Percentiles rank a stretch among this genome's conserved stretches.
Evolutionary conservation across 2,329 filamentous ascomycete species (phyloP).

Genomic region (Ophiocordyceps camponoti-rufipedis): DNA sequence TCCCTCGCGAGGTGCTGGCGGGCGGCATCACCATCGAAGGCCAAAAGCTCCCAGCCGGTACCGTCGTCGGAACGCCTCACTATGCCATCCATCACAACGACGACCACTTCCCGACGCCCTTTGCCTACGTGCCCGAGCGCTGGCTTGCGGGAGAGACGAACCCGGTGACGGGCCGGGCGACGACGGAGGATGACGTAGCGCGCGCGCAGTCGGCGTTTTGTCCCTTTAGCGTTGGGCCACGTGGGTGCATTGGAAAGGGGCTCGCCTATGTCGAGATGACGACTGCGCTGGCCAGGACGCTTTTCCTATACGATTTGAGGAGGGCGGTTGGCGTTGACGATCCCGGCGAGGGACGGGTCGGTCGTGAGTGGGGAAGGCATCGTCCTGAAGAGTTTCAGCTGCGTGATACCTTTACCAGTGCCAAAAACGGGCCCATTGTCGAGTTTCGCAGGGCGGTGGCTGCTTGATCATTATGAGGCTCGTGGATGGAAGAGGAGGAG

Average conservation of each 20-base stretch:
- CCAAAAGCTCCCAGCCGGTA: conserved; percentile 35
- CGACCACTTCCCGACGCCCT: conserved; percentile 41
- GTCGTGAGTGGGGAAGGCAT: conserved; percentile 34
- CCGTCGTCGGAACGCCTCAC: conserved; percentile 44
- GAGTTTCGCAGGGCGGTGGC: conserved; percentile 28
- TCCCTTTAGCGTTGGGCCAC: conserved; percentile 51
- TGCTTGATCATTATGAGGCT: not conserved
- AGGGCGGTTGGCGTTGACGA: conserved; percentile 28
- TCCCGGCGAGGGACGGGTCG: conserved; percentile 30
- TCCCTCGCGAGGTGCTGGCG: conserved; percentile 38
- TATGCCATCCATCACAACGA: conserved; percentile 53
- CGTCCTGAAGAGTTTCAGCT: conserved; percentile 47
- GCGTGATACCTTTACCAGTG: conserved; percentile 53
- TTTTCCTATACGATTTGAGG: conserved; percentile 44
- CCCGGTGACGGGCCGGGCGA: conserved; percentile 15
- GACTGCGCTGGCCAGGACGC: conserved; percentile 38
- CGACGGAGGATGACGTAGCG: conserved; percentile 31
- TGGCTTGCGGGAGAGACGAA: conserved; percentile 36
- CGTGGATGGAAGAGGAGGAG: not conserved
- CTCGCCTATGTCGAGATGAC: conserved; percentile 51
- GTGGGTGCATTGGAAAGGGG: conserved; percentile 56
- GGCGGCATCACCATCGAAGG: conserved; percentile 38
- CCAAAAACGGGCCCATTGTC: conserved; percentile 53
- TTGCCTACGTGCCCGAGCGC: conserved; percentile 42
- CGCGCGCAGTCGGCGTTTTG: conserved; percentile 52